Evolutionary conservation across 2,329 filamentous ascomycete species (phyloP).

Genomic region (Alternaria postmessia): DNA sequence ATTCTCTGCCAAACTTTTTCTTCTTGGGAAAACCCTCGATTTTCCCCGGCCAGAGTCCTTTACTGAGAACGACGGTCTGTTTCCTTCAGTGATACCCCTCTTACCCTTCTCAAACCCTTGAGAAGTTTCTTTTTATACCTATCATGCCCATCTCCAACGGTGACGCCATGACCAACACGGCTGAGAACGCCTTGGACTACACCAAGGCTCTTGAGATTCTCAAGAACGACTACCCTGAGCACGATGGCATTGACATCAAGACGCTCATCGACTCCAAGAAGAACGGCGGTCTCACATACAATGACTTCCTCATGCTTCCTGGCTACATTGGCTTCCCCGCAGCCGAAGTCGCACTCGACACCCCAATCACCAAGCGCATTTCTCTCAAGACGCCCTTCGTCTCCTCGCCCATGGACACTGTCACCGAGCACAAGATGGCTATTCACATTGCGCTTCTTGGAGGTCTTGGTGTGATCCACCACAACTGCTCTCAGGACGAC

Average conservation of each 20-base stretch:
- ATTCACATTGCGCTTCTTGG: conserved; percentile 94
- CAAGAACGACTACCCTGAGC: conserved; percentile 75
- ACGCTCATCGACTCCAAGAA: conserved; percentile 89
- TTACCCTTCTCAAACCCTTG: conserved; percentile 39
- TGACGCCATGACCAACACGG: conserved; percentile 60
- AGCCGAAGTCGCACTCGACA: conserved; percentile 85
- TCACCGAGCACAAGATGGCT: conserved; percentile 99
- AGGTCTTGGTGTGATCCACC: conserved; percentile 93
- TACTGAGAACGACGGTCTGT: conserved; percentile 45
- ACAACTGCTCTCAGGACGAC: conserved; percentile 97
- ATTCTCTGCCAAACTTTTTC: conserved; percentile 38
- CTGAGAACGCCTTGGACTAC: conserved; percentile 72
- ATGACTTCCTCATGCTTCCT: conserved; percentile 95
- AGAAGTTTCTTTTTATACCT: conserved; percentile 42
- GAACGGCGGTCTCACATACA: conserved; percentile 95
- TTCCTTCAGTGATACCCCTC: conserved; percentile 32
- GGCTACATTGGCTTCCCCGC: conserved; percentile 99
- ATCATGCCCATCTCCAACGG: conserved; percentile 79
- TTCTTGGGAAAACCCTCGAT: conserved; percentile 59
- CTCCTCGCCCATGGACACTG: conserved; percentile 99
- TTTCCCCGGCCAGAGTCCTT: conserved; percentile 64
- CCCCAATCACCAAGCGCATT: conserved; percentile 93
- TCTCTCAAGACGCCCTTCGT: conserved; percentile 95
- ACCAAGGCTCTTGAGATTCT: conserved; percentile 80
- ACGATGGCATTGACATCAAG: conserved; percentile 86